These are phyloP conservation scores for Umbelopsis sp. DNA, from an alignment of 192 early-diverging fungal genomes.

Conservation along the genomic window DNA sequence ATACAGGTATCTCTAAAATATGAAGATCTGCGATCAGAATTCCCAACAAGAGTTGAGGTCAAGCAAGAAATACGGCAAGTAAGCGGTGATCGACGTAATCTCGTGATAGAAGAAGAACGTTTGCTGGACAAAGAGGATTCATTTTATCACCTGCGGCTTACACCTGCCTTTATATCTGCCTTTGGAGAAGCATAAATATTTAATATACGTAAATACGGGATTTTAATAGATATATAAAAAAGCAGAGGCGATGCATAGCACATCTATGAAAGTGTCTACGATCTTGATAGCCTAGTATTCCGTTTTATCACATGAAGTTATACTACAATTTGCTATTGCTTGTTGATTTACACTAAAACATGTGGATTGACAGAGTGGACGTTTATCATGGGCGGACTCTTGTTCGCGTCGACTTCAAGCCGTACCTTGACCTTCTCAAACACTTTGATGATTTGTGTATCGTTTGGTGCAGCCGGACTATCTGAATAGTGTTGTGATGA, in stretches of 20 bases:
- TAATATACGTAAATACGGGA: neutral
- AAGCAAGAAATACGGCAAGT: constrained; percentile 8
- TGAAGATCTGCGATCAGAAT: constrained; percentile 7
- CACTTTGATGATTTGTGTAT: constrained; percentile 37
- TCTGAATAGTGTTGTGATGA: neutral
- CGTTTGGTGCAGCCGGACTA: neutral
- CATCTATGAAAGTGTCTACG: too few relatives aligned
- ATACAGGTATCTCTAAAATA: neutral
- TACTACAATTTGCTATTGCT: too few relatives aligned
- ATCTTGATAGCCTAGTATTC: too few relatives aligned
- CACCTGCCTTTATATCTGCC: constrained; percentile 1
- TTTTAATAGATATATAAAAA: neutral
- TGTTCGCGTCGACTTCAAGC: constrained; percentile 45
- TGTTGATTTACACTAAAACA: neutral
- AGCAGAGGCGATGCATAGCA: neutral
- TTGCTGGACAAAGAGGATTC: neutral
- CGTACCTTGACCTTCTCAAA: constrained; percentile 43
- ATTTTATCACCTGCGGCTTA: constrained; percentile 2
- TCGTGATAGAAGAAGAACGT: constrained; percentile 7
- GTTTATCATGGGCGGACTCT: constrained; percentile 51
- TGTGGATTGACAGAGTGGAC: constrained; percentile 51
- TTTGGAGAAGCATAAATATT: constrained; percentile 3
- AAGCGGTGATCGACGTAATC: neutral
- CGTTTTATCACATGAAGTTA: too few relatives aligned
- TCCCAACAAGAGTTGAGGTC: neutral